Conservation (phyloP, 257 asterid genomes). For the Solanum corneliomulleri region DNA sequence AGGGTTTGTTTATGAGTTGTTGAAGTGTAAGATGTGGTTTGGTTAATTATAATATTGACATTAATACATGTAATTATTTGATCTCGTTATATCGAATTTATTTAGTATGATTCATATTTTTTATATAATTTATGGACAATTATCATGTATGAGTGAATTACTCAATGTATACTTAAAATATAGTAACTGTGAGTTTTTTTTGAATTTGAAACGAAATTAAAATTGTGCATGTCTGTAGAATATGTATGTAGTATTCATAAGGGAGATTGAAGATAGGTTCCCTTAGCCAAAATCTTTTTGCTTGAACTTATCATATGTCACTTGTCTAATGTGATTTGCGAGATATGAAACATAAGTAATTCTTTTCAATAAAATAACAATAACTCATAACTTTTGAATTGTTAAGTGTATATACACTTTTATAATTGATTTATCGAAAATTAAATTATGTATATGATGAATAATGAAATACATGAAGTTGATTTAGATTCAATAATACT, state of each 20-base stretch:
- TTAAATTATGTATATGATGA: not conserved
- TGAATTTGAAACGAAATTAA: too few relatives aligned
- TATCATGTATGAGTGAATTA: not conserved
- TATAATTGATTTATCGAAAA: too few relatives aligned
- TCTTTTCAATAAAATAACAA: too few relatives aligned
- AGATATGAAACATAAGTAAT: not conserved
- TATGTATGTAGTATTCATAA: fast-evolving
- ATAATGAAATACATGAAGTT: not conserved
- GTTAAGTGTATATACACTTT: too few relatives aligned
- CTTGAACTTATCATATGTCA: not conserved
- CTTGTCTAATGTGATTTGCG: not conserved
- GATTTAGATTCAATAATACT: not conserved
- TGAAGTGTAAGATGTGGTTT: not conserved
- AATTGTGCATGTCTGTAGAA: not conserved
- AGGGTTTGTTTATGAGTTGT: not conserved
- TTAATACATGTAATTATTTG: not conserved
- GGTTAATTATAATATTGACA: not conserved
- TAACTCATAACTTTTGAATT: too few relatives aligned
- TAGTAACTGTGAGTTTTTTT: fast-evolving
- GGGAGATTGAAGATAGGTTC: not conserved
- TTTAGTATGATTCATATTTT: not conserved
- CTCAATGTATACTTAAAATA: fast-evolving
- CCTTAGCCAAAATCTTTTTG: not conserved
- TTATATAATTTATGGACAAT: fast-evolving
- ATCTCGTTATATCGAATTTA: not conserved